Conservation (phyloP, 148 eudicot genomes). For the Chenopodium suecicum region DNA sequence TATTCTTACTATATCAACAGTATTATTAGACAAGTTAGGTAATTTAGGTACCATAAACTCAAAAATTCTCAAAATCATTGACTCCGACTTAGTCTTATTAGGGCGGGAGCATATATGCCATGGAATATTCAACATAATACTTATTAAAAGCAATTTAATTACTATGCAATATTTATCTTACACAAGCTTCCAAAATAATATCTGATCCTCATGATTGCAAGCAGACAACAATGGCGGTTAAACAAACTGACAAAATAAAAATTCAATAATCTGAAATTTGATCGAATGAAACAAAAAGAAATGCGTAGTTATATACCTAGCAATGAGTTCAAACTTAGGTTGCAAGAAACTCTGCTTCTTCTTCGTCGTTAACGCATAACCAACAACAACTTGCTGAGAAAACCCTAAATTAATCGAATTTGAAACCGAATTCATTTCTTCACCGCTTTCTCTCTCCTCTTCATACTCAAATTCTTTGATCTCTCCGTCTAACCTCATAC, state of each 20-base stretch:
- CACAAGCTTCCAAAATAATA: conserved; percentile 4
- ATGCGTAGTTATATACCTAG: conserved; percentile 38
- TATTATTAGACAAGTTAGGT: neutral
- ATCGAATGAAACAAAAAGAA: neutral
- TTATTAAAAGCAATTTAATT: too few species aligned
- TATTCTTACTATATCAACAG: neutral
- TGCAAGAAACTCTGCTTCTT: conserved; percentile 74
- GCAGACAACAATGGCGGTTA: conserved; percentile 10
- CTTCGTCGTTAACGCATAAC: conserved; percentile 70
- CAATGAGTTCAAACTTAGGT: conserved; percentile 53
- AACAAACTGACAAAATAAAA: conserved; percentile 5
- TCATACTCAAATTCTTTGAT: conserved; percentile 27
- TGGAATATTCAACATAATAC: conserved; percentile 28
- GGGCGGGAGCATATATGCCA: conserved; percentile 22
- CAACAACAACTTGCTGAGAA: conserved; percentile 49
- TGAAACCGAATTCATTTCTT: conserved; percentile 29
- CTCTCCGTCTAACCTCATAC: conserved; percentile 40
- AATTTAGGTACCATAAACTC: conserved; percentile 4
- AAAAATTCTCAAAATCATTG: neutral
- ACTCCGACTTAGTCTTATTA: conserved; percentile 20
- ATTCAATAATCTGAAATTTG: neutral
- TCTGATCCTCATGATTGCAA: conserved; percentile 11
- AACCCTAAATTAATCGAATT: conserved; percentile 27
- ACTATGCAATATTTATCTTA: conserved; percentile 2
- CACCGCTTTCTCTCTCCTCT: conserved; percentile 20